Evolutionary conservation across 2,329 filamentous ascomycete species (phyloP), one percentile per base, ranked within the genome.

Genomic region (Pseudocercospora macadamiae): DNA sequence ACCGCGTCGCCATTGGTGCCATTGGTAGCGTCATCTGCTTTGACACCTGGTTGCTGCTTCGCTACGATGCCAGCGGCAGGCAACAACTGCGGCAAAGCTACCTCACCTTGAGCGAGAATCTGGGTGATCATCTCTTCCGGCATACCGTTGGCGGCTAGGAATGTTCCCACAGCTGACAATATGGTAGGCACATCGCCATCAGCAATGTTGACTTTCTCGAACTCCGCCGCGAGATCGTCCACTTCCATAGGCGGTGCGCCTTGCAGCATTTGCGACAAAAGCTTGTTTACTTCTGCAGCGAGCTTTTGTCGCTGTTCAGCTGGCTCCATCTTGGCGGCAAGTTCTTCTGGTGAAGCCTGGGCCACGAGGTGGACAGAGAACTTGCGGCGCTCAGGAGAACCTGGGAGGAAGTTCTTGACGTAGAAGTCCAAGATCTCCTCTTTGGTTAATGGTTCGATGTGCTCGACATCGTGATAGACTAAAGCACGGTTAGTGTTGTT

Each of bases 291-390:
- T 10, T 78, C 67, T 10, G 74, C 71, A 3, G 78, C 61, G 9
- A 84, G 68, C 61, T 76, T 73, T 62, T 74, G 62, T 47, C 78
- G 79, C 68, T 80, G 77, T 53, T 83, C 77, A 1, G 48, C 49
- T 4, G 64, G 63, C 36, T 68, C 65, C 19, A 54, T 68, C 64
- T 73, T 67, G 66, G 74, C 64, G 7, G 72, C 72, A 25, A 74
- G 60, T 8, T 73, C 64, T 36, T 72, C 71, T 19, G 76, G 72
- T 2, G 74, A 67, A 3, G 84, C 82, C 70, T 93, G 90, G 0
- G 93, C 93, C 55, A 89, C 83, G 21, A 97, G 80, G 71, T 97
- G 89, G 14, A 97, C 86, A 0, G 91, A 87, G 5, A 96, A 76
- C 72, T 97, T 96, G n/a, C 91, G 87, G 49, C 95, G 86, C 0